These are phyloP conservation scores for Termitomyces sp. DNA, from an alignment of 768 basidiomycete genomes.

Conservation along the genomic window DNA sequence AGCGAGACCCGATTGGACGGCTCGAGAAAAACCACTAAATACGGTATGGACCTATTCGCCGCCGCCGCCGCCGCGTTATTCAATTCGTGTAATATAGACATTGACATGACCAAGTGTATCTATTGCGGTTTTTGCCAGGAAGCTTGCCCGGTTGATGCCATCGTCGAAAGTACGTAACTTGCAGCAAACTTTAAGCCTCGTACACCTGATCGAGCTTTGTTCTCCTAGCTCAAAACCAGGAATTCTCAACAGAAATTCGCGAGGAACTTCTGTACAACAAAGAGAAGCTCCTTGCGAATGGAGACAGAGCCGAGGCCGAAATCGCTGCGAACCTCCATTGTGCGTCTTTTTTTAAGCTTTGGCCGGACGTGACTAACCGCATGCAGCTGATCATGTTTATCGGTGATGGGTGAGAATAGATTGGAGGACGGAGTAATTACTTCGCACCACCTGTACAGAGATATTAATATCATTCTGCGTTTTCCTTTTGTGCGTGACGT, in stretches of 20 bases:
- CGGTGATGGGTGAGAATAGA: constrained; percentile 41
- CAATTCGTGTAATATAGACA: constrained; percentile 47
- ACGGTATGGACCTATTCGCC: constrained; percentile 48
- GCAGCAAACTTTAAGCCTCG: neutral
- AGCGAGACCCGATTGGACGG: constrained; percentile 95
- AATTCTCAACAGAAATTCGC: constrained; percentile 95
- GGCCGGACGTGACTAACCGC: constrained; percentile 17
- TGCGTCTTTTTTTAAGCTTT: constrained; percentile 26
- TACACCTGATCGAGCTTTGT: neutral
- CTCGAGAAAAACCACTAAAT: constrained; percentile 94
- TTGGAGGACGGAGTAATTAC: constrained; percentile 13
- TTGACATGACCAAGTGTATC: constrained; percentile 99
- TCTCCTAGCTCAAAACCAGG: constrained; percentile 85
- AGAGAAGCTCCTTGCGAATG: constrained; percentile 95
- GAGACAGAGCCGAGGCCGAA: constrained; percentile 95
- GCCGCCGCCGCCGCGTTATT: neutral
- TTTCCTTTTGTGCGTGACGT: constrained; percentile 13
- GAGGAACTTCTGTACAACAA: constrained; percentile 99
- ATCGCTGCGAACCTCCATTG: constrained; percentile 91
- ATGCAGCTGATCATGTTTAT: constrained; percentile 80
- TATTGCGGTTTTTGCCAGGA: constrained; percentile 99
- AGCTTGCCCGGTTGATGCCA: constrained; percentile 98
- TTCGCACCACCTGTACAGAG: constrained; percentile 13
- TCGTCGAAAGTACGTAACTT: constrained; percentile 84
- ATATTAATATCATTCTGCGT: constrained; percentile 9